Conservation (phyloP, 208 protist species). For the Leishmania turanica region DNA sequence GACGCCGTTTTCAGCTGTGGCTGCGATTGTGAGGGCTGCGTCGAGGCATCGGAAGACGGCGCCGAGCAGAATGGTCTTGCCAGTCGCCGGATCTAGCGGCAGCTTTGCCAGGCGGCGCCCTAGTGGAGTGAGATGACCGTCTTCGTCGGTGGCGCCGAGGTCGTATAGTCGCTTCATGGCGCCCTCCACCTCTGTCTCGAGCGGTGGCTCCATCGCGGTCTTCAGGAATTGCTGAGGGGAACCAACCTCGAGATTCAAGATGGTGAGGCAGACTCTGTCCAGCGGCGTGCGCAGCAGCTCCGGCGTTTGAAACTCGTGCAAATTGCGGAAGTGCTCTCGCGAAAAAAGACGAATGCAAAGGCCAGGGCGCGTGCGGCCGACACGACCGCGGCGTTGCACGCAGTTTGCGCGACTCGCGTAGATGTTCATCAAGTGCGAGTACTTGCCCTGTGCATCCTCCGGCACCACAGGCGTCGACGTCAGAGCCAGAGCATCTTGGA, state of each 20-base stretch:
- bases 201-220: conserved; percentile 77
- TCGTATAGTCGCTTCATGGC: conserved; percentile 76
- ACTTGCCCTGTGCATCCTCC: conserved; percentile 16
- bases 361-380: conserved; percentile 93
- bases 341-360: conserved; percentile 95
- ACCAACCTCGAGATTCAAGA: conserved; percentile 66
- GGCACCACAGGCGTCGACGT: background rate
- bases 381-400: conserved; percentile 94
- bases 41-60: conserved; percentile 93
- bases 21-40: conserved; percentile 93
- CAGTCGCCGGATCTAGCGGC: conserved; percentile 72
- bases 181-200: conserved; percentile 44
- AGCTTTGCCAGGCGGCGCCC: conserved; percentile 80
- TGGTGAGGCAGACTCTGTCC: conserved; percentile 91
- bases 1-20: conserved; percentile 57
- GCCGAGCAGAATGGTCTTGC: conserved; percentile 94
- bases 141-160: conserved; percentile 78
- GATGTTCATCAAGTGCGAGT: conserved; percentile 71
- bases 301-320: conserved; percentile 92
- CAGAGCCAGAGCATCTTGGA: background rate
- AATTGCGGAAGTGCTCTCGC: conserved; percentile 60
- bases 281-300: conserved; percentile 96
- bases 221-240: conserved; percentile 76
- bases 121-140: conserved; percentile 85
- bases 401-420: conserved; percentile 90